Evolutionary conservation across 139 green algal genomes (phyloP).

Genomic region (Pseudopediastrum boryanum): DNA sequence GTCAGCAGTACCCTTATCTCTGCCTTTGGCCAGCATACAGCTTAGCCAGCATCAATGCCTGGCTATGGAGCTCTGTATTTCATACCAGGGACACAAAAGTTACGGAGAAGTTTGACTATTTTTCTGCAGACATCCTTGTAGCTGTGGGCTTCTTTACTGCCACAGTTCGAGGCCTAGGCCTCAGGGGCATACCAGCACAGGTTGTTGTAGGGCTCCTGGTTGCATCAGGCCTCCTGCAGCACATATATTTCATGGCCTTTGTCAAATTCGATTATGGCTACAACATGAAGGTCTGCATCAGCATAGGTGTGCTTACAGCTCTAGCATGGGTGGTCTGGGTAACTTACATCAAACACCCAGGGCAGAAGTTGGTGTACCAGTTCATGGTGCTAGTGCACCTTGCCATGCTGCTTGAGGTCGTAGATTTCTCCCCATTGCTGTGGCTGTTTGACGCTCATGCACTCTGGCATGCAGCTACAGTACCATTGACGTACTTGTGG

Average conservation of each 20-base stretch:
- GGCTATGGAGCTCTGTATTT: slow-evolving; percentile 85
- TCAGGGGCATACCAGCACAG: background rate
- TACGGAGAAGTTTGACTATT: slow-evolving; percentile 78
- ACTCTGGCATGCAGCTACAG: slow-evolving; percentile 82
- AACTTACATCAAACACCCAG: slow-evolving; percentile 36
- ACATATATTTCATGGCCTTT: slow-evolving; percentile 78
- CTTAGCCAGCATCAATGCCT: slow-evolving; percentile 64
- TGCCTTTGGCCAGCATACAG: slow-evolving; percentile 67
- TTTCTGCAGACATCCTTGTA: slow-evolving; percentile 55
- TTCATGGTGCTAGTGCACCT: slow-evolving; percentile 67
- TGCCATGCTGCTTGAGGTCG: slow-evolving; percentile 77
- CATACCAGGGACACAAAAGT: slow-evolving; percentile 69
- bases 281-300: slow-evolving; percentile 82
- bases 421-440: slow-evolving; percentile 83
- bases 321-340: slow-evolving; percentile 47
- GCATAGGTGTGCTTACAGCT: slow-evolving; percentile 54
- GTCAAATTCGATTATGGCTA: slow-evolving; percentile 91
- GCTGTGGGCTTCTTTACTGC: slow-evolving; percentile 48
- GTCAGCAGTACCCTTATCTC: slow-evolving; percentile 48
- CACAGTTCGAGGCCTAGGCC: slow-evolving; percentile 20
- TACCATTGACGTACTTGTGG: slow-evolving; percentile 73
- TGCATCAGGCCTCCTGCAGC: slow-evolving; percentile 31
- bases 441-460: slow-evolving; percentile 83
- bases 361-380: slow-evolving; percentile 40
- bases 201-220: slow-evolving; percentile 9